phyloP scores from a whole-genome alignment of 2,329 filamentous ascomycete species.

The Penicillium rolfsii region DNA sequence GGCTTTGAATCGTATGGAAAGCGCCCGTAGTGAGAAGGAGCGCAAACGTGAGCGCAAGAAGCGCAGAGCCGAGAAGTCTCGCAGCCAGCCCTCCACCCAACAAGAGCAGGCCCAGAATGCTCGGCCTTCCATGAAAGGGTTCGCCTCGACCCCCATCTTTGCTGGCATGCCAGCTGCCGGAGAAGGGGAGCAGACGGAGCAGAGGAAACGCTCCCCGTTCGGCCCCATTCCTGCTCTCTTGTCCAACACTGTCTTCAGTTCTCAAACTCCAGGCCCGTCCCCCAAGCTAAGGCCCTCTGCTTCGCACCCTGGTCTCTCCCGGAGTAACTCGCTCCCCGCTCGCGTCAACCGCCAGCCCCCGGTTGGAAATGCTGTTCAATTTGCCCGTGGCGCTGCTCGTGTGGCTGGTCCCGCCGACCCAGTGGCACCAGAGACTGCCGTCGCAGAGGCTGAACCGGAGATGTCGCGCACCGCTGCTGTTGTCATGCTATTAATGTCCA shows the following conservation, averaged over 20 bases:
- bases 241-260: conserved; percentile 42
- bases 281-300: conserved; percentile 20
- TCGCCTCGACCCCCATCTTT: conserved; percentile 21
- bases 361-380: conserved; percentile 41
- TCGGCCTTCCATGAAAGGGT: conserved; percentile 23
- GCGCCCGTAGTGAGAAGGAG: conserved; percentile 17
- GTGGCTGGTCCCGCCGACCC: conserved; percentile 24
- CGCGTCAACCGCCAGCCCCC: conserved; percentile 31
- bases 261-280: conserved; percentile 18
- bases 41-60: conserved; percentile 30
- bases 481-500: conserved; percentile 58
- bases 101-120: conserved; percentile 2
- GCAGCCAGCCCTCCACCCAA: conserved; percentile 18
- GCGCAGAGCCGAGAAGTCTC: conserved; percentile 22
- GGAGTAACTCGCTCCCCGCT: conserved; percentile 40
- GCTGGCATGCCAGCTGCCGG: conserved; percentile 14
- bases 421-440: conserved; percentile 14
- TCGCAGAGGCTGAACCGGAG: conserved; percentile 27
- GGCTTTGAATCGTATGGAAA: conserved; percentile 18
- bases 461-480: conserved; percentile 63
- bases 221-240: conserved; percentile 38
- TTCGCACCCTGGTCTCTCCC: conserved; percentile 29
- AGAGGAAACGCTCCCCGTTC: conserved; percentile 35
- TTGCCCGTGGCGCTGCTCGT: conserved; percentile 39
- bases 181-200: conserved; percentile 25